Evolutionary conservation across 345 rosid genomes (phyloP).

Genomic region (Corymbia maculata): DNA sequence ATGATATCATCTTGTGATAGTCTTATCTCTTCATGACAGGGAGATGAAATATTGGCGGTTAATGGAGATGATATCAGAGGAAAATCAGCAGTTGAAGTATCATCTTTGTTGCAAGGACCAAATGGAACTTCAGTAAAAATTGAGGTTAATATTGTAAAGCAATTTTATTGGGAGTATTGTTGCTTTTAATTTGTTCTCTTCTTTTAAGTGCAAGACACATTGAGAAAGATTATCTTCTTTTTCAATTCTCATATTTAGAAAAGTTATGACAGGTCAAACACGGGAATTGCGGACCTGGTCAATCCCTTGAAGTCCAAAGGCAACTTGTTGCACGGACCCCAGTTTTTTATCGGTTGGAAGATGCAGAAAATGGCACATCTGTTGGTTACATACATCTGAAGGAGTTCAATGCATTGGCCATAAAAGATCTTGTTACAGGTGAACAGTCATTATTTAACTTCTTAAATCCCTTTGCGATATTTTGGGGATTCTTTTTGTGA

Average conservation of each 20-base stretch:
- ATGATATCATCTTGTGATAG: background rate
- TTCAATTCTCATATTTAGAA: background rate
- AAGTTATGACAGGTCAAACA: constrained; percentile 63
- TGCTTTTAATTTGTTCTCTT: background rate
- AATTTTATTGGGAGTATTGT: background rate
- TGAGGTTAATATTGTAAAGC: constrained; percentile 36
- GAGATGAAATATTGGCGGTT: constrained; percentile 78
- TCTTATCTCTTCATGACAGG: constrained; percentile 26
- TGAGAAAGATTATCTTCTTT: background rate
- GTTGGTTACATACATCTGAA: constrained; percentile 77
- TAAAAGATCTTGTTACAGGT: constrained; percentile 89
- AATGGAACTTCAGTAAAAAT: constrained; percentile 75
- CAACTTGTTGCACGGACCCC: constrained; percentile 80
- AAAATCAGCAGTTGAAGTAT: constrained; percentile 89
- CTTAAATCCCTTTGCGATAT: background rate
- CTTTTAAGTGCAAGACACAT: background rate
- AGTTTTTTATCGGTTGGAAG: constrained; percentile 75
- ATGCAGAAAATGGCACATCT: constrained; percentile 55
- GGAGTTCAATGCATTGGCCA: constrained; percentile 94
- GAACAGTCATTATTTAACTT: constrained; percentile 2
- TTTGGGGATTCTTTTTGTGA: background rate
- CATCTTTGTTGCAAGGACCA: constrained; percentile 92
- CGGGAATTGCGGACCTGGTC: constrained; percentile 75
- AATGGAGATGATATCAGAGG: constrained; percentile 76
- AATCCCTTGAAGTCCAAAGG: constrained; percentile 64